Evolutionary conservation across 2,329 filamentous ascomycete species (phyloP).

Genomic region (Ascochyta rabiei): DNA sequence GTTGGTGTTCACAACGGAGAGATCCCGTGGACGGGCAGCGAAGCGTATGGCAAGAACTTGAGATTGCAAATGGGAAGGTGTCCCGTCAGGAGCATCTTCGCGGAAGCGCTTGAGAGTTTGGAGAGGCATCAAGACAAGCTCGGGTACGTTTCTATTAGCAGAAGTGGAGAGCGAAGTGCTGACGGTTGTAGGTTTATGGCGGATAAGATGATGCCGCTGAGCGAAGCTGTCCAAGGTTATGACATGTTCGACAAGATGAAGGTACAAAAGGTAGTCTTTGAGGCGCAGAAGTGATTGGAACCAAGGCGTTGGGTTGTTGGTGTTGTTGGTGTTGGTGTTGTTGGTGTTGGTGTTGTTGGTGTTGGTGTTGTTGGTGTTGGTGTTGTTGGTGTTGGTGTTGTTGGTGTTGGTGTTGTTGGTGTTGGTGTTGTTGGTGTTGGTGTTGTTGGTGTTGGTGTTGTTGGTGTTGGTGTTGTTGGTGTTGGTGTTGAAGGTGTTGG

Average conservation of each 20-base stretch:
- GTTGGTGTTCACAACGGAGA: slow-evolving; percentile 58
- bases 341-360: slow-evolving; percentile 3
- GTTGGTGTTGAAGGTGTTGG: no score
- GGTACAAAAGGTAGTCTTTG: slow-evolving; percentile 60
- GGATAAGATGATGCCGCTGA: slow-evolving; percentile 59
- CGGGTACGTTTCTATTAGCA: slow-evolving; percentile 39
- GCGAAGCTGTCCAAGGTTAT: slow-evolving; percentile 59
- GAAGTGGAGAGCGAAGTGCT: background rate
- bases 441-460: background rate
- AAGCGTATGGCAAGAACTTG: slow-evolving; percentile 59
- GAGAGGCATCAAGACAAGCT: slow-evolving; percentile 58
- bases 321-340: slow-evolving; percentile 1
- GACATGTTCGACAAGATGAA: slow-evolving; percentile 61
- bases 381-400: background rate
- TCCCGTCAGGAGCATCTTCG: slow-evolving; percentile 58
- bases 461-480: slow-evolving; percentile 2
- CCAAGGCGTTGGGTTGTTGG: background rate
- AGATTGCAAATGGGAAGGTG: slow-evolving; percentile 58
- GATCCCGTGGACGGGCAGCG: slow-evolving; percentile 56
- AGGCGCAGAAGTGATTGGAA: slow-evolving; percentile 46
- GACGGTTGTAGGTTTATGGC: slow-evolving; percentile 53
- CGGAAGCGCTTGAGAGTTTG: slow-evolving; percentile 53
- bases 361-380: slow-evolving; percentile 2
- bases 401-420: slow-evolving; percentile 3
- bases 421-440: slow-evolving; percentile 2